Base-by-base conservation (phyloP, 2,329 filamentous ascomycete species). In the Colletotrichum caudatum region DNA sequence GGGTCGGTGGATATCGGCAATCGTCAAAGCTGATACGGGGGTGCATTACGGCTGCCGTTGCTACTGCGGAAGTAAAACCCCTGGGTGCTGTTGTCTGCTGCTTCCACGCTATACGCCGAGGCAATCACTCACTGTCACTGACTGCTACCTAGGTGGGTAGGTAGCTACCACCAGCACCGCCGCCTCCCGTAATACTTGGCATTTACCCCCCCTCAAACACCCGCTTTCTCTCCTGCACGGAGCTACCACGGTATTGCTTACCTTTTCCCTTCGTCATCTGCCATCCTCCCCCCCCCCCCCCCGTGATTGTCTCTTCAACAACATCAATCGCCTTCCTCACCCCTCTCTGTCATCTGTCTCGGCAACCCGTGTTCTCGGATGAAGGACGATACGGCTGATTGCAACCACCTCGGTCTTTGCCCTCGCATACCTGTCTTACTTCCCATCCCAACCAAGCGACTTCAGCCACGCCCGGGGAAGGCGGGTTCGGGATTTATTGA, bases 1-100 rank as follows among this genome's bases (percentile, higher is more conserved):
- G 69, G 23, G 65, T 71, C 65, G 65, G 65, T 54, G 60, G 59
- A 54, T 53, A 33, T 69, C 46, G 65, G 65, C 54, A 71, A 60
- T 60, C 69, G 46, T 69, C 65, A 71, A 69, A 71, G 69, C 69
- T 69, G 65, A 71, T 65, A 71, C 69, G 53, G 69, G 35, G 18
- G 18, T n/a, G 44, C 44, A 26, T 26, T 39, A 41, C 48, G 44
- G 7, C n/a, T 41, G 37, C n/a, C 16, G 35, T 7, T 51, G 46
- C 44, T 48, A 4, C 44, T 46, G 44, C 46, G 9, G 44, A n/a
- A 46, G 44, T 20, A 29, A 37, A 50, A 11, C 16, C 35, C 11
- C 29, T 14, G 44, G 29, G 11, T 50, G 33, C 60, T n/a, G 48
- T 16, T 46, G 44, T 46, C 20, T n/a, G 7, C n/a, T 23, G 33